Conservation (phyloP, 2,329 filamentous ascomycete species). For the Fusarium sp. region DNA sequence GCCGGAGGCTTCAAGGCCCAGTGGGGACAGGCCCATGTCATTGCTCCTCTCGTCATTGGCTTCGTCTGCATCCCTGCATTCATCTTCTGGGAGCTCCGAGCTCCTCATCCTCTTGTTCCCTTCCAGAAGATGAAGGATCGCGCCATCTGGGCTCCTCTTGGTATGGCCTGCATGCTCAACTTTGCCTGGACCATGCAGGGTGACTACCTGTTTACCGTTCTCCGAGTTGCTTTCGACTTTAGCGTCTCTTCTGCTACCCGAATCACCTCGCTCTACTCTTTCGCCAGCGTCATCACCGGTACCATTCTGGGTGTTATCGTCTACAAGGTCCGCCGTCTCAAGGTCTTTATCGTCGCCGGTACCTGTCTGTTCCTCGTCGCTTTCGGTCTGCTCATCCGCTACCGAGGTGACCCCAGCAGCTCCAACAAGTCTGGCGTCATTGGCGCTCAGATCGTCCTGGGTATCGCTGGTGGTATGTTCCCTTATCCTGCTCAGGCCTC, state of each 20-base stretch:
- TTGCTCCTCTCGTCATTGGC: slow-evolving; percentile 59
- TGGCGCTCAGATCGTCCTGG: slow-evolving; percentile 71
- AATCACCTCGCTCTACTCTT: slow-evolving; percentile 69
- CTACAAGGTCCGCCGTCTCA: slow-evolving; percentile 68
- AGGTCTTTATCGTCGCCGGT: slow-evolving; percentile 71
- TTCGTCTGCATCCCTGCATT: slow-evolving; percentile 63
- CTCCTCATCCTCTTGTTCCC: slow-evolving; percentile 67
- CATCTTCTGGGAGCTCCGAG: slow-evolving; percentile 59
- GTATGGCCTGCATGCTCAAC: slow-evolving; percentile 67
- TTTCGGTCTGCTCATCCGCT: slow-evolving; percentile 73
- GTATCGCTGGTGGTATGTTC: slow-evolving; percentile 73
- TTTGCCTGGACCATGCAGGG: slow-evolving; percentile 73
- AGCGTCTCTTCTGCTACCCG: slow-evolving; percentile 67
- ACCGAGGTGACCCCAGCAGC: slow-evolving; percentile 62
- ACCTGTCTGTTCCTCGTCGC: slow-evolving; percentile 72
- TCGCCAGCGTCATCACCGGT: slow-evolving; percentile 68
- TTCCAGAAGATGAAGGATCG: slow-evolving; percentile 72
- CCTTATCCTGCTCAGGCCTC: slow-evolving; percentile 61
- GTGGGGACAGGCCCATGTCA: slow-evolving; percentile 54
- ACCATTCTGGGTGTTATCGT: slow-evolving; percentile 68
- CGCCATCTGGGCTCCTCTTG: slow-evolving; percentile 71
- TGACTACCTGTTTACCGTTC: slow-evolving; percentile 73
- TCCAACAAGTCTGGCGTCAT: slow-evolving; percentile 67
- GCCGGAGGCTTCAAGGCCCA: slow-evolving; percentile 55
- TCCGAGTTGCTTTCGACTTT: slow-evolving; percentile 71